Evolutionary conservation across 1,284 basidiomycete genomes (phyloP).

Genomic region (Moesziomyces sp.): DNA sequence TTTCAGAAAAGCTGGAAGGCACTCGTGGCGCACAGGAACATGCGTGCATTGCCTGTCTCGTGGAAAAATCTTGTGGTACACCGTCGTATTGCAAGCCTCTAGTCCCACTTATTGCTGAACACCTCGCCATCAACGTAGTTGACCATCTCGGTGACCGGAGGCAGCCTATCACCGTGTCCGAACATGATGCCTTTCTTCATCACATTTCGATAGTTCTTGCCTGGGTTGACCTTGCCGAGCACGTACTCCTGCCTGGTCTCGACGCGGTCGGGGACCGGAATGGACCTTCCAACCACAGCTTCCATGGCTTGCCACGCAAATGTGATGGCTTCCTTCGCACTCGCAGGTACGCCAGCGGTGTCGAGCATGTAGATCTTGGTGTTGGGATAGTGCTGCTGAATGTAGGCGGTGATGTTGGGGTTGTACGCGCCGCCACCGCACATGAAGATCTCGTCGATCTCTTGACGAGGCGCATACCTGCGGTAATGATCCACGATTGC

Average conservation of each 20-base stretch:
- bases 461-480: background rate
- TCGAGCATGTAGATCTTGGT: constrained; percentile 1
- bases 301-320: background rate
- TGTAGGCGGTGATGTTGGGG: background rate
- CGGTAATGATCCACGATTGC: background rate
- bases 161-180: background rate
- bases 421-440: background rate
- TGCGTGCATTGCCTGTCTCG: too few relatives aligned
- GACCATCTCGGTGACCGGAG: background rate
- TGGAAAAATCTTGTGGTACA: too few relatives aligned
- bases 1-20: too few relatives aligned
- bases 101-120: background rate
- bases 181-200: background rate
- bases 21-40: too few relatives aligned
- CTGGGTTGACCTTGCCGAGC: background rate
- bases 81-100: background rate
- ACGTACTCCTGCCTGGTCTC: constrained; percentile 1
- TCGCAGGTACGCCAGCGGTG: background rate
- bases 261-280: background rate
- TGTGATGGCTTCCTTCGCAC: background rate
- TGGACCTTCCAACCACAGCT: background rate
- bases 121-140: background rate
- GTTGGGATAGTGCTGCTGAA: background rate
- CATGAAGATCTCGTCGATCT: background rate
- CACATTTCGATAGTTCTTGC: background rate